These are phyloP conservation scores for Schoenoplectus tabernaemontani DNA, from an alignment of 202 grass and related monocot species.

Conservation along the genomic window DNA sequence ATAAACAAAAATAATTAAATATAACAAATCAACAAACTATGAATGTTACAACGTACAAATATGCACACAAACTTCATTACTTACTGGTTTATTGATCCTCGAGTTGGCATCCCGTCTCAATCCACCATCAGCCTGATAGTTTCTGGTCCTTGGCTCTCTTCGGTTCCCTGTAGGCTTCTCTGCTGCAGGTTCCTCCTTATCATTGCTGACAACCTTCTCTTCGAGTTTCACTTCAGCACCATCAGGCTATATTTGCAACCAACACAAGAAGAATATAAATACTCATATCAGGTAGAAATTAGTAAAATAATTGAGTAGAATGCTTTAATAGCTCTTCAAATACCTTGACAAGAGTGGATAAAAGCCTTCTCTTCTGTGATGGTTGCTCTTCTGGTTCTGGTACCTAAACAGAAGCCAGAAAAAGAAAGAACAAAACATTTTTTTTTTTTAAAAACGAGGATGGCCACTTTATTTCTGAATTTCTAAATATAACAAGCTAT, in stretches of 20 bases:
- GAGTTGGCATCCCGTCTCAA: slow-evolving; percentile 34
- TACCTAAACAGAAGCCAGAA: slow-evolving; percentile 17
- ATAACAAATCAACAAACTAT: neutral
- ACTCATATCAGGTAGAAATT: neutral
- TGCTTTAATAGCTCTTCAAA: neutral
- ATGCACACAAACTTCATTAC: neutral
- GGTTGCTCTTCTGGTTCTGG: slow-evolving; percentile 49
- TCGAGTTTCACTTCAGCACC: slow-evolving; percentile 23
- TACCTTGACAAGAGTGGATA: slow-evolving; percentile 85
- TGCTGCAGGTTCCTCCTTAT: slow-evolving; percentile 22
- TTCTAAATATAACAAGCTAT: no score
- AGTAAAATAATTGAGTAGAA: neutral
- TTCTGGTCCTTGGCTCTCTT: neutral
- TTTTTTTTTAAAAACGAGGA: neutral
- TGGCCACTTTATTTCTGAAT: no score
- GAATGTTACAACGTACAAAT: neutral
- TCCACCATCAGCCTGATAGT: slow-evolving; percentile 4
- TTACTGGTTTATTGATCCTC: neutral
- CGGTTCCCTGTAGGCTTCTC: slow-evolving; percentile 9
- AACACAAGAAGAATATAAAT: neutral
- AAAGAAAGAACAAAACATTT: neutral
- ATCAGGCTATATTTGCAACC: slow-evolving; percentile 7
- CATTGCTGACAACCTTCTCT: slow-evolving; percentile 34
- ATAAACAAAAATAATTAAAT: neutral
- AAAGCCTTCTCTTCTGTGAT: slow-evolving; percentile 54